Evolutionary conservation across 805 yeast genomes (phyloP).

Genomic region (Metschnikowia sp.): DNA sequence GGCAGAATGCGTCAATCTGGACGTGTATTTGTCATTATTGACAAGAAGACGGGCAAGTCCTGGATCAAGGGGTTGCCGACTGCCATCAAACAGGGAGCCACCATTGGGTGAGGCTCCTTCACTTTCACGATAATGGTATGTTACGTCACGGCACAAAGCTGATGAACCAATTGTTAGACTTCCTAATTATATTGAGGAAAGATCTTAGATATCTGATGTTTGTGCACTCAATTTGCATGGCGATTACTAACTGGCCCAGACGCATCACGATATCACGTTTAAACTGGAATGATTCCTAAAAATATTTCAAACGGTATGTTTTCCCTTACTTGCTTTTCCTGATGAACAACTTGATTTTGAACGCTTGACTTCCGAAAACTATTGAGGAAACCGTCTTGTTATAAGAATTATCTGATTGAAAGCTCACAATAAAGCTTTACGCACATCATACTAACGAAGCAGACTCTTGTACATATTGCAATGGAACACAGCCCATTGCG

Average conservation of each 20-base stretch:
- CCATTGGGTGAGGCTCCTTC: constrained; percentile 24
- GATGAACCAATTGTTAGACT: constrained; percentile 41
- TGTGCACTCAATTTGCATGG: neutral
- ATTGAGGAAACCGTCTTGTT: constrained; percentile 24
- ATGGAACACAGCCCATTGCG: constrained; percentile 1
- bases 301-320: constrained; percentile 13
- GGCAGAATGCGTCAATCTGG: constrained; percentile 91
- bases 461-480: constrained; percentile 10
- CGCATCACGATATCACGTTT: too few species aligned
- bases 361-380: constrained; percentile 30
- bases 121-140: constrained; percentile 9
- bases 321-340: constrained; percentile 6
- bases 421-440: neutral
- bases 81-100: constrained; percentile 52
- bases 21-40: constrained; percentile 76
- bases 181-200: constrained; percentile 35
- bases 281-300: neutral
- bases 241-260: constrained; percentile 7
- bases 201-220: constrained; percentile 29
- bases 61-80: constrained; percentile 82
- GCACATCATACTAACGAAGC: constrained; percentile 9
- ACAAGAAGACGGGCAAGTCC: constrained; percentile 61
- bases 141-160: constrained; percentile 14
- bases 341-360: constrained; percentile 26
- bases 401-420: constrained; percentile 17